A percentile compares a stretch with the other conserved stretches of the same genome.
These are phyloP conservation scores for Hypholoma fasciculare DNA, from an alignment of 768 basidiomycete species.

Conservation along the genomic window DNA sequence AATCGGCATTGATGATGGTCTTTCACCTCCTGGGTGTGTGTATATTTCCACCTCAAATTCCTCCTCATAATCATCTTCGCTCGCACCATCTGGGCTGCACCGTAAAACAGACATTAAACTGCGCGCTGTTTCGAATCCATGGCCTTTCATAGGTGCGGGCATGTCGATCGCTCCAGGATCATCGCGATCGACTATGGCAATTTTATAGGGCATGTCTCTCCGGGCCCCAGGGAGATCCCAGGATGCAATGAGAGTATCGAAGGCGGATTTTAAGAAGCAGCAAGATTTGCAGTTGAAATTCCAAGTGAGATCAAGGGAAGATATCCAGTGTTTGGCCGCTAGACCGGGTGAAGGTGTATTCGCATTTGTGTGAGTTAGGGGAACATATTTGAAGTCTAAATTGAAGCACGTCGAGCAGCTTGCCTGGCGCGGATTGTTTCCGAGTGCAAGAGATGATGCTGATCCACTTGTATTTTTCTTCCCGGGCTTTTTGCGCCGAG, in stretches of 20 bases:
- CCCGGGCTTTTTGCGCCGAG: no score
- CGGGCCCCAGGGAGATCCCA: background rate
- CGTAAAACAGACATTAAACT: slow-evolving; percentile 9
- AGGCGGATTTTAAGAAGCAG: slow-evolving; percentile 9
- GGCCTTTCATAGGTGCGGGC: background rate
- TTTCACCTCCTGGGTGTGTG: slow-evolving; percentile 5
- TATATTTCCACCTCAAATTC: slow-evolving; percentile 16
- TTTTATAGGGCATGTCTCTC: slow-evolving; percentile 5
- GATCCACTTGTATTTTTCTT: no score
- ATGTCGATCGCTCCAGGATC: slow-evolving; percentile 6
- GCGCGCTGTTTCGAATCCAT: no score
- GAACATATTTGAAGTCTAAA: no score
- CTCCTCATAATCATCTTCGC: slow-evolving; percentile 7
- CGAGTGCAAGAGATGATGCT: no score
- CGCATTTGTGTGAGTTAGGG: no score
- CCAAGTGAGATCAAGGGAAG: no score
- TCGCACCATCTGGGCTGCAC: slow-evolving; percentile 2
- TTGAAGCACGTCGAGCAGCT: no score
- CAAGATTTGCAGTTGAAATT: slow-evolving; percentile 9
- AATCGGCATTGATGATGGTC: background rate
- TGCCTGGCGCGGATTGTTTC: no score
- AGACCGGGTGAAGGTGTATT: no score
- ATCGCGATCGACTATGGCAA: slow-evolving; percentile 13
- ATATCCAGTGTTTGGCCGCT: no score
- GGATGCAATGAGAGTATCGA: slow-evolving; percentile 8